phyloP scores from a whole-genome alignment of 305 asterid genomes.

The Euphrasia arctica region DNA sequence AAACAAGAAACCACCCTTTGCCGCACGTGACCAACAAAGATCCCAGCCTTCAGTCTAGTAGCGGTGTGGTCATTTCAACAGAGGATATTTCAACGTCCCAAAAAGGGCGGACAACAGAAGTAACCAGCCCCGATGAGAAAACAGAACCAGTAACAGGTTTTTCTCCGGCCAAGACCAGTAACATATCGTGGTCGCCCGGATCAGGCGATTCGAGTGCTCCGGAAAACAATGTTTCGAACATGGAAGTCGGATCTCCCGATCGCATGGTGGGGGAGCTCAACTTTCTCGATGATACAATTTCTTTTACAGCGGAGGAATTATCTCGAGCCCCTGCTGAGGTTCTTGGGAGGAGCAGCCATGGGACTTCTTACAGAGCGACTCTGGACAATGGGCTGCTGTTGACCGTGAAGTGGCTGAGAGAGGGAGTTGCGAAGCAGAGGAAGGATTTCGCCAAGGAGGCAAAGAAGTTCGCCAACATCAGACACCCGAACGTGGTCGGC shows the following conservation, averaged over 20 bases:
- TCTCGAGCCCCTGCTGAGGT: slow-evolving; percentile 99
- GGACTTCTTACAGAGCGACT: slow-evolving; percentile 88
- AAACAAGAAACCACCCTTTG: neutral
- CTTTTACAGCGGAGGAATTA: slow-evolving; percentile 86
- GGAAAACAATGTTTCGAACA: slow-evolving; percentile 60
- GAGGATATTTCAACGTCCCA: slow-evolving; percentile 57
- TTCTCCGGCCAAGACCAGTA: slow-evolving; percentile 78
- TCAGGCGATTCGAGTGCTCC: slow-evolving; percentile 75
- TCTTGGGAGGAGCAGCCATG: slow-evolving; percentile 98
- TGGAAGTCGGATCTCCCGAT: slow-evolving; percentile 89
- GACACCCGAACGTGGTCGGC: slow-evolving; percentile 98
- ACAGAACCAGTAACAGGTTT: slow-evolving; percentile 60
- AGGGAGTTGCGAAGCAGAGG: slow-evolving; percentile 96
- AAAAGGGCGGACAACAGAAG: slow-evolving; percentile 62
- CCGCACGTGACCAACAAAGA: slow-evolving; percentile 38
- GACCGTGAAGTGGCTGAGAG: slow-evolving; percentile 98
- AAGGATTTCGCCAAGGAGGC: slow-evolving; percentile 98
- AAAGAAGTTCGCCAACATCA: slow-evolving; percentile 82
- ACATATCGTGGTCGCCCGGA: slow-evolving; percentile 90
- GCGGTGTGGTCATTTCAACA: slow-evolving; percentile 58
- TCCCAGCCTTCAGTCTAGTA: slow-evolving; percentile 29
- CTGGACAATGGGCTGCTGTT: slow-evolving; percentile 76
- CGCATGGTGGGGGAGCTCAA: slow-evolving; percentile 84
- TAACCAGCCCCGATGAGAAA: slow-evolving; percentile 75
- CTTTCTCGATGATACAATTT: slow-evolving; percentile 86